Conservation (phyloP, 306 rosid genomes). For the Cucurbita pepo region DNA sequence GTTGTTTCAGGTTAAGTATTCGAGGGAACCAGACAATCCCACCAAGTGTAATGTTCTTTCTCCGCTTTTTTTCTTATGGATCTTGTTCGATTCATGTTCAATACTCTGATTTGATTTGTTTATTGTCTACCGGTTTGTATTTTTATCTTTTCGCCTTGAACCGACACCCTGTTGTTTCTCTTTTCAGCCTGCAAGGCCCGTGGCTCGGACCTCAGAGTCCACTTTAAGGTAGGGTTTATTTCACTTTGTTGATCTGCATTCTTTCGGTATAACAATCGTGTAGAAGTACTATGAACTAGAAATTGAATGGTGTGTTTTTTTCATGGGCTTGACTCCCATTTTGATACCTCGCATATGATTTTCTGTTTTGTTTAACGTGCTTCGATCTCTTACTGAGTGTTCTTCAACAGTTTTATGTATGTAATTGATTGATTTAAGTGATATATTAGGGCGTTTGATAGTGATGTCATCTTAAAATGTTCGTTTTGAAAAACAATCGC, state of each 20-base stretch:
- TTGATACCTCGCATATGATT: background rate
- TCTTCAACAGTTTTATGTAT: no score
- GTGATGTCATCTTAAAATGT: background rate
- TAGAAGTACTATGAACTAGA: background rate
- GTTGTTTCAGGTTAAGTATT: conserved; percentile 69
- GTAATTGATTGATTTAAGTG: background rate
- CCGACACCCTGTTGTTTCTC: background rate
- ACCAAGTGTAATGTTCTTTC: conserved; percentile 48
- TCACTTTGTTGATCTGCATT: background rate
- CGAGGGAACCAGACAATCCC: conserved; percentile 77
- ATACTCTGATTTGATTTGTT: background rate
- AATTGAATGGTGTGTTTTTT: background rate
- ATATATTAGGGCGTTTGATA: background rate
- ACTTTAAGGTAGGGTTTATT: conserved; percentile 56
- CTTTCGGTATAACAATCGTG: background rate
- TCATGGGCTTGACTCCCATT: no score
- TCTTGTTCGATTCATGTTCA: background rate
- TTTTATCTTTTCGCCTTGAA: background rate
- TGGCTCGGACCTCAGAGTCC: conserved; percentile 82
- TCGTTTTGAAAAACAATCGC: background rate
- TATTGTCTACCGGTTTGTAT: background rate
- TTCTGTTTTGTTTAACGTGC: background rate
- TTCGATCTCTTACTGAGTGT: background rate
- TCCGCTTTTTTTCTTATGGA: background rate
- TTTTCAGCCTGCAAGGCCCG: conserved; percentile 92